phyloP scores from a whole-genome alignment of 129 eudicot species.

The Arctium minus region DNA sequence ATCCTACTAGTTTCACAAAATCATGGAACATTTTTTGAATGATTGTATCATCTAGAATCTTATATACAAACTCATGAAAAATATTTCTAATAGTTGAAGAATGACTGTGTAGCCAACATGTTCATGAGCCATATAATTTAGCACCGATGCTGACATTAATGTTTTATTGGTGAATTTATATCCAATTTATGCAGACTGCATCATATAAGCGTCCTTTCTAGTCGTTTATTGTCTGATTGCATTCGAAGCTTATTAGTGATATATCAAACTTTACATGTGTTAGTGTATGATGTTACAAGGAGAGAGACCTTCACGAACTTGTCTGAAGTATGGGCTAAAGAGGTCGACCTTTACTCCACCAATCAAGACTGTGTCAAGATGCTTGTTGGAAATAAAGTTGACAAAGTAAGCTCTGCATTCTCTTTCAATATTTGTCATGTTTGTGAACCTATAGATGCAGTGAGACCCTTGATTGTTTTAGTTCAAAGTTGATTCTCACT shows the following conservation, averaged over 20 bases:
- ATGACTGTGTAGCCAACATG: background rate
- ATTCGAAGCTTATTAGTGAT: background rate
- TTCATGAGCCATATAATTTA: background rate
- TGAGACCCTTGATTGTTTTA: background rate
- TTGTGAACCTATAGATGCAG: background rate
- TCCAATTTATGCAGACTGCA: background rate
- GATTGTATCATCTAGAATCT: background rate
- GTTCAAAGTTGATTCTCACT: background rate
- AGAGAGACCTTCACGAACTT: constrained; percentile 86
- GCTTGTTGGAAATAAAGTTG: constrained; percentile 98
- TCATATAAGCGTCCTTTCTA: background rate
- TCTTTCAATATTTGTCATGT: background rate
- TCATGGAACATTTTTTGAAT: no score
- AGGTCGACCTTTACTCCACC: constrained; percentile 77
- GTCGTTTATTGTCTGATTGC: background rate
- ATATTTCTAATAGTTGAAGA: background rate
- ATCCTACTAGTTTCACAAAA: no score
- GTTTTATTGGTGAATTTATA: background rate
- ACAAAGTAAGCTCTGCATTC: constrained; percentile 48
- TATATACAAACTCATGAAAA: background rate
- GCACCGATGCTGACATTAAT: background rate
- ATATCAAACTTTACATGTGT: constrained; percentile 1
- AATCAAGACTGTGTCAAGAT: constrained; percentile 88
- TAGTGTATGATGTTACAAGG: constrained; percentile 91
- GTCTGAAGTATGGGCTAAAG: constrained; percentile 93